Base-by-base conservation (phyloP, 208 protist genomes). In the Willaertia magna region DNA sequence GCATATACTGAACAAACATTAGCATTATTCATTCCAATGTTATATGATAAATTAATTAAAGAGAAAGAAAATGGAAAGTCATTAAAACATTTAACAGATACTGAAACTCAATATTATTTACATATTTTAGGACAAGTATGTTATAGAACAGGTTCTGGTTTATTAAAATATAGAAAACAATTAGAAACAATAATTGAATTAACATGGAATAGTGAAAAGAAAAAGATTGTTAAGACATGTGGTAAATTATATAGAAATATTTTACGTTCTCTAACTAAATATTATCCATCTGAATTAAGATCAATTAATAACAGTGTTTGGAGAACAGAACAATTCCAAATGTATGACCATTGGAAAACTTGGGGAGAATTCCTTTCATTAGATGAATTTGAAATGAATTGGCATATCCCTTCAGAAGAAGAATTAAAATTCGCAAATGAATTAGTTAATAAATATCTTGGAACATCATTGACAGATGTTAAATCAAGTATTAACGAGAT, bases 241-340 rank as follows among this genome's bases (percentile, higher is more conserved):
- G 78, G 78, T 39, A 83, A 83, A 55, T 55, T 83, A 55, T 55
- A 59, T 16, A 48, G 34, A 26, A 83, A 83, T 42, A 11, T 83
- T 1, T 22, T 83, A 7, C 4, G 78, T 20, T 39, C 43, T 26
- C 42, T 83, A 1, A 83, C 78, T 1, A 43, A n/a, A n/a, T 55
- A 48, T 40, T 83, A 83, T 42, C 18, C 43, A n/a, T 16, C 34
- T 0, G 83, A 85, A 26, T 20, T 85, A 2, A n/a, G 47, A 47
- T 85, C 78, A 20, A 18, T 55, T 0, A 83, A 83, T 55, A 12
- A 44, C 11, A 43, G 18, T 22, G 9, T 39, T 4, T 83, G 78
- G 78, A 83, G 40, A 22, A 42, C 76, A n/a, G 76, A 47, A 51
- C n/a, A 83, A 26, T 55, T 43, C 26, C 26, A 67, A n/a, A 83